Conservation (phyloP, 495 filamentous ascomycete genomes). For the Chaetomium tenue region DNA sequence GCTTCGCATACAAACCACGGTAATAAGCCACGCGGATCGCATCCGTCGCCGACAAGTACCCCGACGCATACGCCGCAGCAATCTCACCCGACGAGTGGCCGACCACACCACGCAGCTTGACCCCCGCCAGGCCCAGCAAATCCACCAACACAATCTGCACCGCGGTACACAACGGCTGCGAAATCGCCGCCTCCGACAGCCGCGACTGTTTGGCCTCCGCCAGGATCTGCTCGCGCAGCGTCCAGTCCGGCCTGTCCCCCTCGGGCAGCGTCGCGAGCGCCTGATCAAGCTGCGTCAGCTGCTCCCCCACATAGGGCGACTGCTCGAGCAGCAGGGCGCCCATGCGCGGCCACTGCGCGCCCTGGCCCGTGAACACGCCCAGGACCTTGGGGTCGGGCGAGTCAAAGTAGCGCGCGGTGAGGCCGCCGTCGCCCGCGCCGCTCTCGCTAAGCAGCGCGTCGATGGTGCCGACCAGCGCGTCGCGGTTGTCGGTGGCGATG, state of each 20-base stretch:
- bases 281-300: neutral
- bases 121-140: conserved; percentile 42
- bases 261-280: neutral
- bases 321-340: conserved; percentile 33
- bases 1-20: conserved; percentile 19
- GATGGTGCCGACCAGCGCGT: neutral
- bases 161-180: conserved; percentile 51
- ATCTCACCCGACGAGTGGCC: conserved; percentile 66
- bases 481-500: neutral
- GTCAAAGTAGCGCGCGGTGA: neutral
- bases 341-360: conserved; percentile 46
- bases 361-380: conserved; percentile 32
- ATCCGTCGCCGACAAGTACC: conserved; percentile 35
- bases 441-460: neutral
- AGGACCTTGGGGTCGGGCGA: conserved; percentile 25
- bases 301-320: neutral
- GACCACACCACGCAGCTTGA: conserved; percentile 48
- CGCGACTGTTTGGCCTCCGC: neutral
- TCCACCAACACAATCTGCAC: conserved; percentile 51
- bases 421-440: neutral
- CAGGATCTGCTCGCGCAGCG: neutral
- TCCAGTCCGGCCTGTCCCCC: neutral
- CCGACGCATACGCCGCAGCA: conserved; percentile 47
- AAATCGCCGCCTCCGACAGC: neutral
- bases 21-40: conserved; percentile 31